Evolutionary conservation across 352 stramenopile species (phyloP), one percentile per base, ranked within the genome.

Genomic region (Phytophthora podocarpi): DNA sequence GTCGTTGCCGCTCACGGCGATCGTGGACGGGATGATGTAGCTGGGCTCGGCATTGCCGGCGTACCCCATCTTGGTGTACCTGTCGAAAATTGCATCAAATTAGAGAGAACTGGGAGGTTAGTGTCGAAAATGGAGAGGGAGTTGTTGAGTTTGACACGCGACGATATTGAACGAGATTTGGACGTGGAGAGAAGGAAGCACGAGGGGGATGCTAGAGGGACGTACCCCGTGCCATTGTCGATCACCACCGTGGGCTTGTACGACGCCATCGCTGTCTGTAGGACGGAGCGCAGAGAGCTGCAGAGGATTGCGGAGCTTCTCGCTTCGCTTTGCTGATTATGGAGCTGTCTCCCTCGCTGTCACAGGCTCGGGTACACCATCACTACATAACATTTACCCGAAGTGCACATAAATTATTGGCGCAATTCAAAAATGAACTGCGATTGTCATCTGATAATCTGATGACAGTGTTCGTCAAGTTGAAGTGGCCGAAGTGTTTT

Each of bases 21-120:
- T 97, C 8, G 93, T 96, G 26, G 96, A 98, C 27, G 96, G 96
- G 56, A 98, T 96, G 56, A 98, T 98, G 80, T 98, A 98, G 61
- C 93, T 95, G 15, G 96, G 96, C 62, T 97, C 89, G 42, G 82
- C 85, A 64, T 98, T 98, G 37, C 94, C 93, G 9, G 96, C 88
- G 64, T 98, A 98, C 18, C 96, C 96, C 81, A 98, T 97, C 80
- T 98, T 98, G 36, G 95, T 98, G 76, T 98, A 98, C 28, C 92
- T 97, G 64, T n/a, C 3, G 37, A 30, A 16, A n/a, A n/a, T n/a
- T n/a, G n/a, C n/a, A n/a, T n/a, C n/a, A n/a, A 59, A 20, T 37
- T 35, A 55, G 31, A 64, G 13, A 50, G 20, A 50, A 18, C n/a
- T n/a, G n/a, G n/a, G 23, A 8, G 20, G 11, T 23, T 27, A 23